Base-by-base conservation (phyloP, 148 eudicot genomes). In the Rhododendron griersonianum region DNA sequence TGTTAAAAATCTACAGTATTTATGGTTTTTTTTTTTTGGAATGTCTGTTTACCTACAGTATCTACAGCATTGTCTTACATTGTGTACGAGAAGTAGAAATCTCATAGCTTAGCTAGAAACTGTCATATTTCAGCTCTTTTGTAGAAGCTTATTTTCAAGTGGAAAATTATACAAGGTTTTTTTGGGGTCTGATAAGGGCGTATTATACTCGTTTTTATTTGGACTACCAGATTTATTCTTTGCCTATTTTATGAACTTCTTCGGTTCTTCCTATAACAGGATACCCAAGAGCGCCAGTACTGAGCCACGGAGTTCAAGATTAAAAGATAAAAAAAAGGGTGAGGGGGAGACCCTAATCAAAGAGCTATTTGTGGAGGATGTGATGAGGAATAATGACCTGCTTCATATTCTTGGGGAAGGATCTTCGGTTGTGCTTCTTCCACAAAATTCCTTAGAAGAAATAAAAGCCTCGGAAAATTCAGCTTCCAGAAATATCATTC, bases 221-320 rank as follows among this genome's bases (percentile, higher is more conserved):
- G 55, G 41, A 48, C 73, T 51, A 25, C 19, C 21, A 81, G 39
- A 55, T 83, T 77, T 50, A 11, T 33, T 78, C 25, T 80, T 82
- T 61, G 75, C 37, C 80, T 45, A 13, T 7, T 61, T 78, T 84
- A 33, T 37, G 30, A 10, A 55, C 67, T 63, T 80, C 59, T 41
- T 41, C 45, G 45, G 45, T 41, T 41, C 45, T 55, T 65, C 61
- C 41, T 89, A 47, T 87, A 95, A 67, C 89, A 95, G 98, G 86
- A 88, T 85, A 85, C 92, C 95, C 75, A 81, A 76, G 87, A 91
- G 92, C 59, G 84, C 87, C 48, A 80, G 59, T 83, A 61, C 90
- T 61, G 96, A 91, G 86, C 98, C 98, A 45, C 91, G 98, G 89
- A 97, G 99, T 92, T 97, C 98, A 75, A 90, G 99, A 53, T 88